Evolutionary conservation across 768 basidiomycete genomes (phyloP), one percentile per base, ranked within the genome.

Genomic region (Suillus ampliporus): DNA sequence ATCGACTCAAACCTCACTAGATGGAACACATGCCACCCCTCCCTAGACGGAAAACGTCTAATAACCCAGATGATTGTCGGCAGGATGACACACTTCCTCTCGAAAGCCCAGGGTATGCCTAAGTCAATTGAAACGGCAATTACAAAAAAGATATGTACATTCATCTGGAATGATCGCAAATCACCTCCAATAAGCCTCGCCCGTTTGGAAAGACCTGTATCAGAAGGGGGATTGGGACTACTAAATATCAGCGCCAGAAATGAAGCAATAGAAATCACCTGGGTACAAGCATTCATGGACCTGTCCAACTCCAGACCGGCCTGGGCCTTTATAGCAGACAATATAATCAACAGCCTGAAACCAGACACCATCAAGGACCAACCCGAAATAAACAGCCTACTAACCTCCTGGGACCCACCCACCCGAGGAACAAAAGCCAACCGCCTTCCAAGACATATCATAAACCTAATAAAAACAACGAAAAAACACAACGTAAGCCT

Each of bases 51-150:
- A 0, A 61, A 63, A 15, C 5, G 51, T 1, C 50, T 69, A 0
- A 72, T 75, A 0, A n/a, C 71, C 0, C 72, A 76, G 50, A 68
- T 72, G 50, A 56, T 53, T 0, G 52, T 74, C 0, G 73, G 73
- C 0, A 71, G 69, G 0, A 67, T 69, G 61, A 72, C 74, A 0
- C 77, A 79, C 61, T 79, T 73, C 66, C 68, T 76, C 0, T 71
- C 72, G 0, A 65, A 63, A 19, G 75, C 74, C 0, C 76, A 76
- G 53, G 72, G 71, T 0, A 78, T 78, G 75, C 76, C 74, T 11
- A 23, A 46, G 1, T 28, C 61, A 0, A 51, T 72, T 0, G 65
- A 68, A 6, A 37, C 59, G 10, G 17, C 59, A n/a, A 65, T 77
- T 0, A 61, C n/a, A 0, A 70, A 71, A 35, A 43, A 61, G 11